Conservation (phyloP, 75 land plant species). For the Chamaecyparis obtusa region DNA sequence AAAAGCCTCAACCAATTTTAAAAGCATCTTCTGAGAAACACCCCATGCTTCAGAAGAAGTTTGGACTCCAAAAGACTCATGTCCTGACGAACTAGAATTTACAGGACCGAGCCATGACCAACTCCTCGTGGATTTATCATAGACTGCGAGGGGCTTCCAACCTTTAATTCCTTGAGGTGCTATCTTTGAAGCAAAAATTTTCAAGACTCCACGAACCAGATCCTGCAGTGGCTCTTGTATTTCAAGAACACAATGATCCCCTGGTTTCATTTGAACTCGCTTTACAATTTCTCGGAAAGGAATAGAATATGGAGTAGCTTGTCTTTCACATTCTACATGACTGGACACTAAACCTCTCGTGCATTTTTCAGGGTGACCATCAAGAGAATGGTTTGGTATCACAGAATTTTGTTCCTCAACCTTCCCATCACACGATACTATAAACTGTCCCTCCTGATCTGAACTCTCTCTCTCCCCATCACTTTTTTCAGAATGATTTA, state of each 20-base stretch:
- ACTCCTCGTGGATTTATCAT: slow-evolving; percentile 63
- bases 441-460: slow-evolving; percentile 22
- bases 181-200: slow-evolving; percentile 74
- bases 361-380: neutral
- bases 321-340: slow-evolving; percentile 22
- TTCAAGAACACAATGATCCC: slow-evolving; percentile 88
- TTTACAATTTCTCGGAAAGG: slow-evolving; percentile 74
- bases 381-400: neutral
- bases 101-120: slow-evolving; percentile 94
- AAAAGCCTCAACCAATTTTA: slow-evolving; percentile 92
- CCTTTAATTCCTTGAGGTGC: slow-evolving; percentile 92
- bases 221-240: slow-evolving; percentile 89
- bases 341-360: slow-evolving; percentile 3
- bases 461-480: slow-evolving; percentile 30
- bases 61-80: slow-evolving; percentile 56
- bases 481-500: slow-evolving; percentile 25
- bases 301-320: slow-evolving; percentile 46
- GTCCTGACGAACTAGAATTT: slow-evolving; percentile 31
- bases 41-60: slow-evolving; percentile 86
- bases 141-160: slow-evolving; percentile 83
- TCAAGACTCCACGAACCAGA: slow-evolving; percentile 86
- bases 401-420: slow-evolving; percentile 16
- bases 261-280: slow-evolving; percentile 79
- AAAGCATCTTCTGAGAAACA: slow-evolving; percentile 85
- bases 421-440: slow-evolving; percentile 12